Percentiles rank a stretch among this genome's conserved stretches.
Evolutionary conservation across 176 grass and related monocot genomes (phyloP).

Genomic region (Rhynchospora pubera): DNA sequence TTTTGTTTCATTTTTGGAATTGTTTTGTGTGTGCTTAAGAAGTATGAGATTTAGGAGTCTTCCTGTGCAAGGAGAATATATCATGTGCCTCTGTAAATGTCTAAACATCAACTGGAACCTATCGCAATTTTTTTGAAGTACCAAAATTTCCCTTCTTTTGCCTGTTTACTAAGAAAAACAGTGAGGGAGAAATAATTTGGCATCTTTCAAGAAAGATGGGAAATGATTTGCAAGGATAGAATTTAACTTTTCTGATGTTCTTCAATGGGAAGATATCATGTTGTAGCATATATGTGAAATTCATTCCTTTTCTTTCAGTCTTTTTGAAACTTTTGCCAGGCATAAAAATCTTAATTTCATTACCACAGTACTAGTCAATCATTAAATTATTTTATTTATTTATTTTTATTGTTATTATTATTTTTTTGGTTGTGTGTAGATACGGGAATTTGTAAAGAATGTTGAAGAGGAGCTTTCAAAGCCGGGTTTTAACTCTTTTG

Average conservation of each 20-base stretch:
- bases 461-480: conserved; percentile 72
- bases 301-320: background rate
- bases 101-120: background rate
- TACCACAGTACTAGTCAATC: background rate
- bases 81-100: background rate
- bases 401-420: background rate
- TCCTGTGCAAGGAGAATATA: background rate
- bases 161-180: background rate
- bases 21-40: background rate
- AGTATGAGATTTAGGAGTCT: background rate
- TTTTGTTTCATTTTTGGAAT: conserved; percentile 7
- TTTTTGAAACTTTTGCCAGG: background rate
- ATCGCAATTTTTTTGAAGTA: background rate
- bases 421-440: conserved; percentile 38
- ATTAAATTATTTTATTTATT: conserved; percentile 8
- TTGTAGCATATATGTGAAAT: conserved; percentile 8
- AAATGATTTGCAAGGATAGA: background rate
- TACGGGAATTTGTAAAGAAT: conserved; percentile 98
- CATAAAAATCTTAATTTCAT: background rate
- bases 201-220: background rate
- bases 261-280: background rate
- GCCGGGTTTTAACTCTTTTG: conserved; percentile 93
- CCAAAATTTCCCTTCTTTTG: background rate
- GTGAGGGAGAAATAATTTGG: background rate
- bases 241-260: background rate